phyloP scores from a whole-genome alignment of 192 early-diverging fungal species.

The Gonapodya sp. region DNA sequence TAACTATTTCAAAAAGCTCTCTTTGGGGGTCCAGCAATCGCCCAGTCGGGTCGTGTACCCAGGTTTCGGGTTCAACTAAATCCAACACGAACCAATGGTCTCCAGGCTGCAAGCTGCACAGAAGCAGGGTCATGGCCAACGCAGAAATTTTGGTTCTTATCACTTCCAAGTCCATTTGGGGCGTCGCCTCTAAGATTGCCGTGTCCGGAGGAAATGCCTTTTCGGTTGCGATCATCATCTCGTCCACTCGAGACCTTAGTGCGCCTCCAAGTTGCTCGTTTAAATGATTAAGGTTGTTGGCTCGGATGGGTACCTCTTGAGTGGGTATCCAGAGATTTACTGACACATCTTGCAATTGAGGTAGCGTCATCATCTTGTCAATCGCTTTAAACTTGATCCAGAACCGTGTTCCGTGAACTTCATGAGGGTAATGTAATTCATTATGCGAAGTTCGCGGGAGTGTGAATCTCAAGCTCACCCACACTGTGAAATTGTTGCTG shows the following conservation, averaged over 20 bases:
- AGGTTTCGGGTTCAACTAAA: background rate
- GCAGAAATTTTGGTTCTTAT: background rate
- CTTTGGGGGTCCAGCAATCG: background rate
- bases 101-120: background rate
- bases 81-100: background rate
- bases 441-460: no score
- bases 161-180: background rate
- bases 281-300: background rate
- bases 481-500: no score
- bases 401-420: background rate
- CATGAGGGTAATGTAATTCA: no score
- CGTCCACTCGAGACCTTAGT: background rate
- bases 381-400: background rate
- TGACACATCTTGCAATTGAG: background rate
- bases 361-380: background rate
- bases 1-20: background rate
- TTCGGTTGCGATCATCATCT: background rate
- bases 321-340: background rate
- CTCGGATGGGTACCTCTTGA: background rate
- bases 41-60: background rate
- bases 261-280: background rate
- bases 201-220: background rate
- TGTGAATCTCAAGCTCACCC: no score
- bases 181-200: background rate
- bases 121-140: background rate